Evolutionary conservation across 352 stramenopile species (phyloP), one percentile per base, ranked within the genome.

Genomic region (Phytopythium helicoides): DNA sequence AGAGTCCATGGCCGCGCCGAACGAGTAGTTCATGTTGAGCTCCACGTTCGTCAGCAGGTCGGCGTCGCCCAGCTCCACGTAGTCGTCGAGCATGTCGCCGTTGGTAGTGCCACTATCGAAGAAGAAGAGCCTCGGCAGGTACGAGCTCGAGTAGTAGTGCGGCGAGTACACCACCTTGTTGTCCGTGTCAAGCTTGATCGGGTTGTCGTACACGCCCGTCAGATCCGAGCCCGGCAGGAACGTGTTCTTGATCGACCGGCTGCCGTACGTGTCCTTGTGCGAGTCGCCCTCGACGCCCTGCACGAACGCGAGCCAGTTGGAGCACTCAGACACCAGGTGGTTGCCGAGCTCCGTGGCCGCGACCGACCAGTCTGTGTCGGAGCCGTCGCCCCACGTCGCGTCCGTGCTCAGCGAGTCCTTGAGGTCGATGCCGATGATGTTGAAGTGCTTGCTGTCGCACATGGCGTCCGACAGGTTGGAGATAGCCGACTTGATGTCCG

Each of bases 81-180:
- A 91, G 26, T 86, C 64, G 12, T 69, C 56, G 22, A 94, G 56
- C 56, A 89, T 67, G 18, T 87, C 75, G 18, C 81, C 81, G 26
- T 58, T 72, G 0, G 73, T 48, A 0, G 37, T 40, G 18, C 73
- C 80, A 11, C 66, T 63, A 37, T 77, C 71, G 35, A 92, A 94
- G 56, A 91, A 92, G 58, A 84, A 94, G 16, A 62, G 57, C 7
- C 71, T 51, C 28, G 82, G 84, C 25, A 73, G 31, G 40, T 75
- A 76, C 52, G 81, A 91, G 60, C 66, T 88, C 46, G 80, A 71
- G 56, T 58, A 90, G 63, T 89, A 94, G 58, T 87, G 85, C 6
- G 84, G 84, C 34, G 84, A 45, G 68, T 92, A 94, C 61, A 94
- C 84, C 0, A 94, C 57, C 60, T 94, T 94, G 65, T 82, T 77